Conservation (phyloP, 2,329 filamentous ascomycete genomes). For the Colletotrichum sp. region DNA sequence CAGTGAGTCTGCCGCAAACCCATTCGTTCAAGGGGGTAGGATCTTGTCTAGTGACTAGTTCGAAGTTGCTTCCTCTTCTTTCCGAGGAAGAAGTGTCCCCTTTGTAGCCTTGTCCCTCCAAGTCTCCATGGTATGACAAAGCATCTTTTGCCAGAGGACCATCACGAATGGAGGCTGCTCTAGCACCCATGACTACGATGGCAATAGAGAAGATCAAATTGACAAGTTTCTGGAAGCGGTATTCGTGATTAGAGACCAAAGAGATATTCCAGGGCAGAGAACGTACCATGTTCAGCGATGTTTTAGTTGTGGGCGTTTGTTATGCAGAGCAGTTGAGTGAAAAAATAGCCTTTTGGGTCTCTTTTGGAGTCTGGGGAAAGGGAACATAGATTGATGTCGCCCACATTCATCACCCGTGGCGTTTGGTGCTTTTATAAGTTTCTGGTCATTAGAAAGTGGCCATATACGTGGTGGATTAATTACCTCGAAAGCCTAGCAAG, state of each 20-base stretch:
- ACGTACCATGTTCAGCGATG: neutral
- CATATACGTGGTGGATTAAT: accelerated
- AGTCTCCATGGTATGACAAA: neutral
- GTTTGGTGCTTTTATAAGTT: neutral
- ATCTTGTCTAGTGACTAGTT: neutral
- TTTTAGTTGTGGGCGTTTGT: neutral
- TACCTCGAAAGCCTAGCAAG: neutral
- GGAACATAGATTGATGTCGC: accelerated
- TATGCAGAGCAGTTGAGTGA: neutral
- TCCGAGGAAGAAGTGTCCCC: neutral
- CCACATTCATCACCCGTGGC: neutral
- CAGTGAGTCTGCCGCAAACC: neutral
- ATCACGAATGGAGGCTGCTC: neutral
- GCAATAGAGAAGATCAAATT: neutral
- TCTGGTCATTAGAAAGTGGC: neutral
- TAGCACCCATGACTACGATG: neutral
- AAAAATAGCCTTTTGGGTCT: neutral
- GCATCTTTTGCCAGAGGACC: neutral
- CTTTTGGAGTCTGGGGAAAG: neutral
- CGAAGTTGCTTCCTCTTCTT: neutral
- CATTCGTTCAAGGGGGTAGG: neutral
- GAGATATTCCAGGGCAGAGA: neutral
- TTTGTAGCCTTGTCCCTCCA: neutral
- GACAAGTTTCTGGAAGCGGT: neutral
- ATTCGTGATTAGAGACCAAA: accelerated